phyloP scores from a whole-genome alignment of 495 filamentous ascomycete genomes.

The Penicillium coffeae region DNA sequence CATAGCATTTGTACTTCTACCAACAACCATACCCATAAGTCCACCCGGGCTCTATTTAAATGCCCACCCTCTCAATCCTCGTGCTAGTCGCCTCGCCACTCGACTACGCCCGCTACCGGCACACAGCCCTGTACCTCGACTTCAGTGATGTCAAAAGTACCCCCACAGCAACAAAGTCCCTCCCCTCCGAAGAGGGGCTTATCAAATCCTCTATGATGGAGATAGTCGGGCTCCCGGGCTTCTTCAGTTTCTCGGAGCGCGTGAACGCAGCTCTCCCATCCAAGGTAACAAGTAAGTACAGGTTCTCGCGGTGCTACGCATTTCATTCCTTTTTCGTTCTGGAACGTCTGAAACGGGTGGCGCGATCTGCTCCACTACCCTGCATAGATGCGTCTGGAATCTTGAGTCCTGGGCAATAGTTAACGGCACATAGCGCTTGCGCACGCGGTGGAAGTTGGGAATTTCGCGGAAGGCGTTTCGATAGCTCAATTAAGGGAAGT shows the following conservation, averaged over 20 bases:
- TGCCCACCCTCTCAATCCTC: conserved; percentile 19
- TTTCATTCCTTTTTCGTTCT: no score
- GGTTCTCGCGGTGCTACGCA: no score
- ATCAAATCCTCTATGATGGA: conserved; percentile 18
- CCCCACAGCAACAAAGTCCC: no score
- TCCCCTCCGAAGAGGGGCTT: neutral
- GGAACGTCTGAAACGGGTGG: no score
- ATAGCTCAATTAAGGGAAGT: conserved; percentile 1
- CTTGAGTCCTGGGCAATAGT: no score
- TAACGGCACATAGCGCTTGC: conserved; percentile 10
- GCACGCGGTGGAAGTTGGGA: conserved; percentile 4
- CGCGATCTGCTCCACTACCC: no score
- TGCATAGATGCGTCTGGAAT: no score
- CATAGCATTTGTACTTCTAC: neutral
- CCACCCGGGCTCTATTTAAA: neutral
- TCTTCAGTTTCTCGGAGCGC: conserved; percentile 14
- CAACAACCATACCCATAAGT: neutral
- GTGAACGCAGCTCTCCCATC: conserved; percentile 11
- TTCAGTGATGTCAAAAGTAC: conserved; percentile 4
- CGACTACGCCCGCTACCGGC: conserved; percentile 22
- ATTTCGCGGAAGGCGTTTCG: conserved; percentile 3
- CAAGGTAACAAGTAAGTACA: conserved; percentile 8
- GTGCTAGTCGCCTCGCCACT: conserved; percentile 22
- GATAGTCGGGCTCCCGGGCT: conserved; percentile 14
- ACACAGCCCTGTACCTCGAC: conserved; percentile 20